Evolutionary conservation across 2,329 filamentous ascomycete genomes (phyloP), one percentile per base, ranked within the genome.

Genomic region (Penicillium corylophilum): DNA sequence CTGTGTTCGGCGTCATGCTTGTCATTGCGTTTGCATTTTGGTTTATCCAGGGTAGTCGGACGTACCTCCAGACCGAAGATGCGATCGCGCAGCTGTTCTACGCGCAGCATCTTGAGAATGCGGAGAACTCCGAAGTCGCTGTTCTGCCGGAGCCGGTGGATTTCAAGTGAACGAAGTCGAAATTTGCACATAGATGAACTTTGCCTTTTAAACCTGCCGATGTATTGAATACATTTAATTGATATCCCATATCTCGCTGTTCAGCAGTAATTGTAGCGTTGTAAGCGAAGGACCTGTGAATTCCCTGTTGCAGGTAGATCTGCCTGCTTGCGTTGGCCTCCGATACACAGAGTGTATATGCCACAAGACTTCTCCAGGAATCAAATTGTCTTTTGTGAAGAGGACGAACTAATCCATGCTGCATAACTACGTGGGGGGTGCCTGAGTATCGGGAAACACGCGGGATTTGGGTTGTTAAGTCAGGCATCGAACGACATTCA

Each of bases 1-100:
- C 76, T 1, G 79, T 82, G 1, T 82, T 82, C 57, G 80, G 78
- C 1, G 72, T 82, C 20, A 80, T 82, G 79, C 55, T 82, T 46
- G 67, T 80, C 2, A 70, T 82, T 7, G 71, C 78, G 0, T 35
- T 80, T 1, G 70, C 65, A 0, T 82, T 82, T 53, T 82, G 79
- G 79, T 66, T 81, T 33, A 46, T 79, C 35, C 73, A 74, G 58
- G 80, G 79, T 1, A 71, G 71, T 4, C 60, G 64, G 22, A 67
- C 73, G 42, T 65, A 77, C 68, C 57, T 72, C 16, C 59, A 62
- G 52, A 67, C 66, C 1, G 67, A 68, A 39, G 61, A 65, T 55
- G 57, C 66, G 5, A 59, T 65, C 29, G 63, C 57, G 10, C 56
- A 64, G 22, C 65, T 67, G 58, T 55, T 65, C 28, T 59, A 64